Base-by-base conservation (phyloP, 192 early-diverging fungal species). In the Helicostylum pulchrum region DNA sequence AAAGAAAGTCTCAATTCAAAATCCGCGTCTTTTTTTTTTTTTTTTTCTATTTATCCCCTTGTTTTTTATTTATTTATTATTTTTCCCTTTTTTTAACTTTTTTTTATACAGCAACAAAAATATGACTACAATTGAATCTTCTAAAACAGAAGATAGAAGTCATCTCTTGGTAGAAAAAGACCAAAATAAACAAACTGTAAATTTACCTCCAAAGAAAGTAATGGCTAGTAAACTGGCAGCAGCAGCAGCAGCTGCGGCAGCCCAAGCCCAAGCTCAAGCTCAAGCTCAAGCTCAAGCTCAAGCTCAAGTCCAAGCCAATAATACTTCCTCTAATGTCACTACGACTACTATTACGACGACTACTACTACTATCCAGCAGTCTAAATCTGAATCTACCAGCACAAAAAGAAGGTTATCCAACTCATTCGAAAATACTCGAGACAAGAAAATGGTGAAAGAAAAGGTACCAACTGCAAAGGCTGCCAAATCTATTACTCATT, bases 401-500 rank as follows among this genome's bases (percentile, higher is more conserved):
- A 44, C 57, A 59, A 20, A 42, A 11, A 59, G 36, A 23, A 44
- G 57, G 45, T 17, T 26, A 1, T 59, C 57, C 45, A 19, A 17
- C 23, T 59, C 57, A 2, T 20, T 59, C 20, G 57, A 59, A 20
- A 59, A 14, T 23, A 2, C 4, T 23, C 57, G 39, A 14, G 57
- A 45, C 17, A 59, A 59, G 57, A 59, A 59, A 8, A 19, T 43
- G 11, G 2, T 19, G 4, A 57, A 57, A 57, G 55, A 57, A 17
- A 59, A 26, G 21, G 20, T 17, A 7, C 14, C 39, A 44, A 11
- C 20, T 26, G 12, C 62, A 39, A 64, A 53, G 51, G n/a, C 21
- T 31, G 34, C 21, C 19, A 68, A 66, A 50, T 73, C 75, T 3
- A 73, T 79, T 61, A 61, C 73, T 5, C 78, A 79, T 34, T 76